phyloP scores from a whole-genome alignment of 352 stramenopile species.

The Globisporangium nodosum region DNA sequence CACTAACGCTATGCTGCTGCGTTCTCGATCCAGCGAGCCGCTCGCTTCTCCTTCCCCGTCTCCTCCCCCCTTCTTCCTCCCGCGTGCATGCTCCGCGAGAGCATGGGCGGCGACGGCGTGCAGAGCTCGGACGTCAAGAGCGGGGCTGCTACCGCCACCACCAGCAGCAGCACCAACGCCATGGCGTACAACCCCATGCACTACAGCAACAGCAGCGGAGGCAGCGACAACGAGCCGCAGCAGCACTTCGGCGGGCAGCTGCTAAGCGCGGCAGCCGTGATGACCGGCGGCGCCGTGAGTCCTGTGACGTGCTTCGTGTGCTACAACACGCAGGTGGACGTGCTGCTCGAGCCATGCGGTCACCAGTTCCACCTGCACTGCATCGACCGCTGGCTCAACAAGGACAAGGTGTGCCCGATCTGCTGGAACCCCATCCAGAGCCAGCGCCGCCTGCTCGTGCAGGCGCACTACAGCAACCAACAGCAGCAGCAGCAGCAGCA shows the following conservation, averaged over 20 bases:
- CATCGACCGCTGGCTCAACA: conserved; percentile 63
- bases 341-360: conserved; percentile 56
- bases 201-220: neutral
- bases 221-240: neutral
- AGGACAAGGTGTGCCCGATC: conserved; percentile 72
- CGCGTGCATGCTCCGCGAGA: neutral
- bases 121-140: conserved; percentile 2
- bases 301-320: conserved; percentile 35
- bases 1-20: neutral
- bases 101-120: conserved; percentile 1
- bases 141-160: neutral
- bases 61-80: neutral
- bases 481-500: conserved; percentile 9
- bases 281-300: conserved; percentile 8
- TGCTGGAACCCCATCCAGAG: conserved; percentile 72
- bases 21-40: neutral
- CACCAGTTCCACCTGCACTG: conserved; percentile 79
- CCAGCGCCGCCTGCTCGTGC: conserved; percentile 38
- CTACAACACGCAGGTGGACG: conserved; percentile 43
- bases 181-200: conserved; percentile 3
- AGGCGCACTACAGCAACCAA: conserved; percentile 5
- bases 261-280: conserved; percentile 17
- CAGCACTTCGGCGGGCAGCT: conserved; percentile 17
- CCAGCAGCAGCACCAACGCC: conserved; percentile 7
- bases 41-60: neutral